phyloP scores from a whole-genome alignment of 306 rosid genomes.

The Clitoria ternatea region DNA sequence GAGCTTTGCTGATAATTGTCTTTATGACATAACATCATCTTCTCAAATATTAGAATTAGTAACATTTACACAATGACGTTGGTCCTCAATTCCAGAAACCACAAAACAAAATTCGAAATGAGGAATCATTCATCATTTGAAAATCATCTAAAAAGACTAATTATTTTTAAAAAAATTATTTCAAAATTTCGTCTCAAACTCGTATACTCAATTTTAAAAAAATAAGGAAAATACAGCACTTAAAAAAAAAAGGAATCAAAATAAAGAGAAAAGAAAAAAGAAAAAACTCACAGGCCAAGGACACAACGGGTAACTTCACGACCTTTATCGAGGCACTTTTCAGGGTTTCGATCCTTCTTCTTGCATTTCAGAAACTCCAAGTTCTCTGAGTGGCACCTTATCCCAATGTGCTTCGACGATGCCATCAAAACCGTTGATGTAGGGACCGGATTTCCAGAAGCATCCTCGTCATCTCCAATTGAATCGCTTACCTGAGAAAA shows the following conservation, averaged over 20 bases:
- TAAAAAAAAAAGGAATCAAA: neutral
- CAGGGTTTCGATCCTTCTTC: slow-evolving; percentile 86
- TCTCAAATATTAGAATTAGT: neutral
- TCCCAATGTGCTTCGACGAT: slow-evolving; percentile 77
- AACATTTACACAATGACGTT: neutral
- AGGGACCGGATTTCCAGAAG: slow-evolving; percentile 87
- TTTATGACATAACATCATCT: neutral
- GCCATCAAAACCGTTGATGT: slow-evolving; percentile 90
- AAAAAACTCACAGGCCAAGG: slow-evolving; percentile 62
- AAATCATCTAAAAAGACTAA: neutral
- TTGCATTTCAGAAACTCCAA: slow-evolving; percentile 86
- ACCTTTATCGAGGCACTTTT: slow-evolving; percentile 87
- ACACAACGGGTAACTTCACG: slow-evolving; percentile 90
- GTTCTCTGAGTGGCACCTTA: slow-evolving; percentile 70
- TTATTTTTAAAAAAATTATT: neutral
- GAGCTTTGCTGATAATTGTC: too few species aligned
- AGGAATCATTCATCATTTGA: neutral
- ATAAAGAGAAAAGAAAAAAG: neutral
- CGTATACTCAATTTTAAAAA: too few species aligned
- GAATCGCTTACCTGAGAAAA: slow-evolving; percentile 28
- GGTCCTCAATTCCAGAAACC: neutral
- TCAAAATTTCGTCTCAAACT: too few species aligned
- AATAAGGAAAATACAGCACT: neutral
- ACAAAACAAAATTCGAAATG: neutral
- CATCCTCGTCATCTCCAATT: slow-evolving; percentile 67